Evolutionary conservation across 179 eudicot species (phyloP).

Genomic region (Silene coronaria): DNA sequence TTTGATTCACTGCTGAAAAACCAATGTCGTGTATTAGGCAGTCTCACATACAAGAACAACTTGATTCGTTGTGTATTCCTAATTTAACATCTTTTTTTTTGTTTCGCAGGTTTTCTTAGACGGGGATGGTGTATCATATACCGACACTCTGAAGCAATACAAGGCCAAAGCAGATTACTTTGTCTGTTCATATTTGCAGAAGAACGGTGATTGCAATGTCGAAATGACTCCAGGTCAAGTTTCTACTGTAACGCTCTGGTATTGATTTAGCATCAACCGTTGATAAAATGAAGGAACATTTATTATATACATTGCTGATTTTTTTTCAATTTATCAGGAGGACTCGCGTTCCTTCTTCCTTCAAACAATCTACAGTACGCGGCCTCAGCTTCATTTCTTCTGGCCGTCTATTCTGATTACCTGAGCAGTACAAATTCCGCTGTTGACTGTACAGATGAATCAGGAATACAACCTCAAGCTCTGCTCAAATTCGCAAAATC

Average conservation of each 20-base stretch:
- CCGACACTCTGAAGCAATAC: constrained; percentile 48
- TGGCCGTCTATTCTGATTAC: constrained; percentile 67
- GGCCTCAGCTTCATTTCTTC: constrained; percentile 61
- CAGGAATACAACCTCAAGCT: constrained; percentile 43
- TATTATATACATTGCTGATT: neutral
- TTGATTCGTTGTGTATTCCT: too few species aligned
- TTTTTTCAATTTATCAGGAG: constrained; percentile 36
- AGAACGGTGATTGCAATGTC: constrained; percentile 60
- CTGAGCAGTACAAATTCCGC: constrained; percentile 34
- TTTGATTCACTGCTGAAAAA: neutral
- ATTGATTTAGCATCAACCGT: neutral
- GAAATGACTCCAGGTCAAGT: constrained; percentile 60
- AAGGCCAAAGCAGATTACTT: constrained; percentile 78
- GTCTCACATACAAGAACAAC: too few species aligned
- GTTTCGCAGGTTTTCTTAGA: constrained; percentile 52
- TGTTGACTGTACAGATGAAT: constrained; percentile 55
- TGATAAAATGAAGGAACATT: neutral
- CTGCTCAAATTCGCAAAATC: constrained; percentile 61
- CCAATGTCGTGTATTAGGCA: too few species aligned
- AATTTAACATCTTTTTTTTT: neutral
- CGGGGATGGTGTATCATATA: constrained; percentile 49
- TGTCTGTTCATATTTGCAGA: constrained; percentile 69
- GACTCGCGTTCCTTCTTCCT: constrained; percentile 47
- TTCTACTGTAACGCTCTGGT: neutral
- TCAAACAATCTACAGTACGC: constrained; percentile 80